phyloP scores from a whole-genome alignment of 305 asterid genomes.

The Monarda citriodora region DNA sequence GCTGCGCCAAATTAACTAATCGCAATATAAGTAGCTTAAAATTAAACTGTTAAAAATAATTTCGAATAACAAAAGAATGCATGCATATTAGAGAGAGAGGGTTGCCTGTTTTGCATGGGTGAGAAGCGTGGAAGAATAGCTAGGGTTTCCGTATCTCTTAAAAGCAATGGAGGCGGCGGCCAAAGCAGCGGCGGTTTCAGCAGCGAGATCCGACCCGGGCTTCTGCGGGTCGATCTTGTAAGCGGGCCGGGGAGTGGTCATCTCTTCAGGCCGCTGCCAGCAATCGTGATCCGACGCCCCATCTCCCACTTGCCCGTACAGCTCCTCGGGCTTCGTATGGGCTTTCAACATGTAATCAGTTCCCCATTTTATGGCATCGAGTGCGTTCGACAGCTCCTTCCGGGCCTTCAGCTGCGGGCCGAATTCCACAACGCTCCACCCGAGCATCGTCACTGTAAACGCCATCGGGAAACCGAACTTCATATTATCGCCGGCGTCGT shows the following conservation, averaged over 20 bases:
- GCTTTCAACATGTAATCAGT: constrained; percentile 33
- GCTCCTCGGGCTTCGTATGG: constrained; percentile 43
- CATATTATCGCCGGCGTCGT: constrained; percentile 13
- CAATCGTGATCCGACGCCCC: constrained; percentile 60
- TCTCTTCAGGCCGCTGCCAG: constrained; percentile 88
- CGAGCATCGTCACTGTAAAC: constrained; percentile 21
- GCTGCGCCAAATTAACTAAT: constrained; percentile 20
- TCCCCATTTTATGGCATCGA: constrained; percentile 19
- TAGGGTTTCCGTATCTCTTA: neutral
- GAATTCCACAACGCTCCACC: constrained; percentile 27
- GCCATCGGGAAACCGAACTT: constrained; percentile 33
- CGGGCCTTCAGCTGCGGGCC: constrained; percentile 14
- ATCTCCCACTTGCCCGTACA: constrained; percentile 68
- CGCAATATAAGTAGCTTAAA: too few relatives aligned
- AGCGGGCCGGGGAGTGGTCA: constrained; percentile 52
- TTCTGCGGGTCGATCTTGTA: constrained; percentile 51
- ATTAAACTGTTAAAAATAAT: too few relatives aligned
- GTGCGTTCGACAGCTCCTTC: constrained; percentile 15
- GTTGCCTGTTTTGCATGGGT: constrained; percentile 55
- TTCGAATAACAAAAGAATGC: too few relatives aligned
- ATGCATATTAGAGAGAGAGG: too few relatives aligned
- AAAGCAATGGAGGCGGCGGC: constrained; percentile 72
- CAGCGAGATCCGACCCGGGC: constrained; percentile 80
- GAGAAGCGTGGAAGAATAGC: constrained; percentile 42
- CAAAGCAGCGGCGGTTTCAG: constrained; percentile 68